Evolutionary conservation across 805 yeast genomes (phyloP).

Genomic region (Yarrowia yakushimensis): DNA sequence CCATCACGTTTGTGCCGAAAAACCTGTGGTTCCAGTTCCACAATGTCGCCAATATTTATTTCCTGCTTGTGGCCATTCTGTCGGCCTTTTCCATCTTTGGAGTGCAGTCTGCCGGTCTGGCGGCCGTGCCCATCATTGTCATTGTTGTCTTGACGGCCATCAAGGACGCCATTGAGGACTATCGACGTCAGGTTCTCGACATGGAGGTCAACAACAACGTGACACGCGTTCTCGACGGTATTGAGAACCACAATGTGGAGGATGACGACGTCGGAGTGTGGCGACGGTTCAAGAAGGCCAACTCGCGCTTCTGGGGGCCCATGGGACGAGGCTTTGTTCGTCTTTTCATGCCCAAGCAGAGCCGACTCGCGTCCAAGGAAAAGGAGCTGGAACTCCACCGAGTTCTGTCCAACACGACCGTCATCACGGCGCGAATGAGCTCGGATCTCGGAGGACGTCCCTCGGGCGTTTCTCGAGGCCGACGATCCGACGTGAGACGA

Average conservation of each 20-base stretch:
- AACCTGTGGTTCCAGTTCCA: constrained; percentile 76
- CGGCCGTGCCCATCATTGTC: constrained; percentile 78
- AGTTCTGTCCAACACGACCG: constrained; percentile 14
- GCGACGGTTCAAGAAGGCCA: constrained; percentile 66
- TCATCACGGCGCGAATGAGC: constrained; percentile 18
- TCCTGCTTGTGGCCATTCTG: constrained; percentile 72
- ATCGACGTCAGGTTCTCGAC: constrained; percentile 61
- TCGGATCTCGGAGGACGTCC: background rate
- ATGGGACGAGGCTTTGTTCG: constrained; percentile 19
- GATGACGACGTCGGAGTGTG: constrained; percentile 57
- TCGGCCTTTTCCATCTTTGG: constrained; percentile 67
- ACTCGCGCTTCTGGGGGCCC: constrained; percentile 37
- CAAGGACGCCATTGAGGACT: constrained; percentile 79
- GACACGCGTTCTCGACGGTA: constrained; percentile 58
- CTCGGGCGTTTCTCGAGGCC: background rate
- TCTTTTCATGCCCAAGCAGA: constrained; percentile 5
- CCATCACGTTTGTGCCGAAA: constrained; percentile 85
- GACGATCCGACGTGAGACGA: constrained; percentile 1
- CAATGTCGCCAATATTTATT: constrained; percentile 88
- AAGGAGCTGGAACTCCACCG: background rate
- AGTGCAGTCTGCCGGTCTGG: constrained; percentile 66
- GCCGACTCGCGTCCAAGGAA: background rate
- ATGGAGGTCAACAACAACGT: constrained; percentile 66
- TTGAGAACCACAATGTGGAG: constrained; percentile 57
- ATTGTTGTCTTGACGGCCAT: constrained; percentile 71